phyloP scores from a whole-genome alignment of 2,329 filamentous ascomycete genomes.

The Myriosclerotinia duriaeana region DNA sequence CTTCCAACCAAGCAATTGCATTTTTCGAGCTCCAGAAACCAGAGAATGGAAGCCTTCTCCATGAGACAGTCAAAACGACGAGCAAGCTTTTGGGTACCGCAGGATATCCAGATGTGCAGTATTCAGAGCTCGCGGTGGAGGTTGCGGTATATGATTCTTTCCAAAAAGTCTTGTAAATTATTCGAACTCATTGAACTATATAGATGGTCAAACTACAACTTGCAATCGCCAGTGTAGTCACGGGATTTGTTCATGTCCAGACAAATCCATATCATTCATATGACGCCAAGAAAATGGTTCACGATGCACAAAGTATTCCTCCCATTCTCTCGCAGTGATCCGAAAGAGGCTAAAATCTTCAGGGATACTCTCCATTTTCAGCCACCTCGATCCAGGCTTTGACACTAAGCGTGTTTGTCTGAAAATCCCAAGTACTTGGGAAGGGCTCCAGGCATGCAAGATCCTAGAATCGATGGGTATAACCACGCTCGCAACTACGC shows the following conservation, averaged over 20 bases:
- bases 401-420: slow-evolving; percentile 55
- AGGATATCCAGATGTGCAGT: slow-evolving; percentile 40
- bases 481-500: slow-evolving; percentile 57
- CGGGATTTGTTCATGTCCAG: slow-evolving; percentile 57
- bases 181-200: background rate
- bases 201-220: slow-evolving; percentile 58
- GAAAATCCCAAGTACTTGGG: slow-evolving; percentile 64
- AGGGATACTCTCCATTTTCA: slow-evolving; percentile 54
- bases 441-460: slow-evolving; percentile 60
- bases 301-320: slow-evolving; percentile 51
- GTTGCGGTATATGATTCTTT: slow-evolving; percentile 46
- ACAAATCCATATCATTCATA: slow-evolving; percentile 58
- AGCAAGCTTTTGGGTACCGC: slow-evolving; percentile 34
- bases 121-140: slow-evolving; percentile 55
- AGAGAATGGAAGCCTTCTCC: slow-evolving; percentile 44
- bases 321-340: background rate
- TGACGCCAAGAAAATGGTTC: slow-evolving; percentile 49
- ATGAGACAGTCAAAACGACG: slow-evolving; percentile 42
- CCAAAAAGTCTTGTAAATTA: background rate
- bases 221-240: slow-evolving; percentile 50
- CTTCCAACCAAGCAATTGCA: slow-evolving; percentile 56
- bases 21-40: slow-evolving; percentile 48
- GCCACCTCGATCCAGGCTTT: slow-evolving; percentile 46
- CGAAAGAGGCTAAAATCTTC: background rate
- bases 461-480: slow-evolving; percentile 54